Evolutionary conservation across 257 asterid species (phyloP).

Genomic region (Jacaranda mimosifolia): DNA sequence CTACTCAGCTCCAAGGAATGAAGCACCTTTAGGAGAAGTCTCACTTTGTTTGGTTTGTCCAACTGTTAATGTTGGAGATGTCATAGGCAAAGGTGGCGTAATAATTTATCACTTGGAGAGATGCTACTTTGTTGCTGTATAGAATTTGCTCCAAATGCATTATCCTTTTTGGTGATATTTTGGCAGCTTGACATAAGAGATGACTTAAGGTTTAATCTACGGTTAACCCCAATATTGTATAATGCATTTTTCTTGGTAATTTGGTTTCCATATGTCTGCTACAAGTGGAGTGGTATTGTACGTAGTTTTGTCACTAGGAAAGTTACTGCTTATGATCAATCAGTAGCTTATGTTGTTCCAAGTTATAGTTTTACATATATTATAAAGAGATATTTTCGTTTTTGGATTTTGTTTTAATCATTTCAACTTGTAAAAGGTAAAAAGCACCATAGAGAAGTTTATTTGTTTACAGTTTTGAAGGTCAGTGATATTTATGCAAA

Average conservation of each 20-base stretch:
- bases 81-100: conserved; percentile 90
- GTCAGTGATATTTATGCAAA: too few relatives aligned
- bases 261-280: conserved; percentile 23
- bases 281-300: neutral
- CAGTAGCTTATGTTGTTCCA: conserved; percentile 15
- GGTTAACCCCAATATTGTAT: conserved; percentile 81
- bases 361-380: neutral
- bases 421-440: neutral
- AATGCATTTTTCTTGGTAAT: conserved; percentile 43
- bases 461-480: too few relatives aligned
- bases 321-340: conserved; percentile 7
- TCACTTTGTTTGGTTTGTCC: conserved; percentile 81
- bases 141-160: too few relatives aligned
- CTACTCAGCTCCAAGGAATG: conserved; percentile 78
- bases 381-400: neutral
- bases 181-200: too few relatives aligned
- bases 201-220: too few relatives aligned
- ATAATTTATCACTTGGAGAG: conserved; percentile 61
- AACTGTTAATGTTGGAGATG: conserved; percentile 85
- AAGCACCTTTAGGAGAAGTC: conserved; percentile 76
- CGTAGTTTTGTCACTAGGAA: conserved; percentile 7
- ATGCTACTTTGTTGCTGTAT: too few relatives aligned
- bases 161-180: too few relatives aligned
- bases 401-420: neutral
- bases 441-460: too few relatives aligned